Evolutionary conservation across 768 basidiomycete species (phyloP).

Genomic region (Plicaturopsis crispa): DNA sequence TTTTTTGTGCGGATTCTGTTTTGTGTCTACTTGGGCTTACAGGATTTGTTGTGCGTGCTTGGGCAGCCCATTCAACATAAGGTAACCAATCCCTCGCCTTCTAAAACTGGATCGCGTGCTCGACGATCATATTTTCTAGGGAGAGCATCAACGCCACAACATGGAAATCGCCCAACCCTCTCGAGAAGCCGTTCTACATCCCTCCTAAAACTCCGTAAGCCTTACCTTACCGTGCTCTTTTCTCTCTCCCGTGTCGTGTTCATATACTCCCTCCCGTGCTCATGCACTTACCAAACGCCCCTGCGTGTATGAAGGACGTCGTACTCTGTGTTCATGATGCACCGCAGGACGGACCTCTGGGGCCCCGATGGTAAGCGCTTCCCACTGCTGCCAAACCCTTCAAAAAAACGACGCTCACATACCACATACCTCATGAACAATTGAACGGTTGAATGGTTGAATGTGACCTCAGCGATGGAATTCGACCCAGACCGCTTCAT

Average conservation of each 20-base stretch:
- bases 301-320: constrained; percentile 21
- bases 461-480: constrained; percentile 37
- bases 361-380: constrained; percentile 54
- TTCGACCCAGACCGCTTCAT: constrained; percentile 72
- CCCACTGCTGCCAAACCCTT: not conserved
- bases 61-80: not conserved
- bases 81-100: not conserved
- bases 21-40: not conserved
- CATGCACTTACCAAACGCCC: not conserved
- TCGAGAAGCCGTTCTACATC: constrained; percentile 43
- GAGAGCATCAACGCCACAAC: constrained; percentile 39
- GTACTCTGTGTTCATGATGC: constrained; percentile 61
- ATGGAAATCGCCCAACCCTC: constrained; percentile 37
- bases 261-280: constrained; percentile 8
- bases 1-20: not conserved
- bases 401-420: not conserved
- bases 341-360: constrained; percentile 60
- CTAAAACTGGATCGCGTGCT: not conserved
- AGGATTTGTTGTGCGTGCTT: constrained; percentile 13
- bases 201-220: constrained; percentile 42
- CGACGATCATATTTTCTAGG: constrained; percentile 19
- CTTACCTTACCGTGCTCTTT: too few species aligned
- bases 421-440: not conserved
- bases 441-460: not conserved
- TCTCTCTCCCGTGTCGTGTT: too few species aligned